Percentiles rank a stretch among this genome's conserved stretches.
Evolutionary conservation across 345 rosid genomes (phyloP).

Genomic region (Raphanus sativus): DNA sequence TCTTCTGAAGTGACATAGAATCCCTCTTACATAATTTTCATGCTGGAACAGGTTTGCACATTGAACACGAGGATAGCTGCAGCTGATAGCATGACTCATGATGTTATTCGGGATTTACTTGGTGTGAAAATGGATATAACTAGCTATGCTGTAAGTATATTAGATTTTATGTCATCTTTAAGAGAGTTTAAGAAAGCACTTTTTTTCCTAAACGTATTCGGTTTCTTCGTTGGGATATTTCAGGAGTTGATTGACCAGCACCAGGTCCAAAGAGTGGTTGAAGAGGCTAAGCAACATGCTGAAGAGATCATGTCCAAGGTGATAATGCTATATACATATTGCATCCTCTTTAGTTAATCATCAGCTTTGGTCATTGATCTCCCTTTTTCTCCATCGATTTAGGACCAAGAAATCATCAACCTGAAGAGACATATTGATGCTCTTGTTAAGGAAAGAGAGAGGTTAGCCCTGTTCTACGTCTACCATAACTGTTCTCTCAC

Average conservation of each 20-base stretch:
- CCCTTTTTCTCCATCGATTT: neutral
- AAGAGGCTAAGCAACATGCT: slow-evolving; percentile 63
- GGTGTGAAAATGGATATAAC: slow-evolving; percentile 85
- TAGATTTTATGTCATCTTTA: slow-evolving; percentile 1
- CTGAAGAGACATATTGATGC: slow-evolving; percentile 55
- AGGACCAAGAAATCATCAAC: slow-evolving; percentile 71
- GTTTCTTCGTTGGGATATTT: slow-evolving; percentile 24
- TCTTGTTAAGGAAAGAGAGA: slow-evolving; percentile 65
- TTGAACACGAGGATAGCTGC: slow-evolving; percentile 82
- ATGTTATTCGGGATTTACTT: slow-evolving; percentile 89
- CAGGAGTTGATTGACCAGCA: slow-evolving; percentile 81
- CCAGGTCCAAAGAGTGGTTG: slow-evolving; percentile 65
- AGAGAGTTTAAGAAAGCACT: neutral
- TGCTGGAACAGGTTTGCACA: slow-evolving; percentile 58
- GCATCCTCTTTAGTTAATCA: slow-evolving; percentile 8
- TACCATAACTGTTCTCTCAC: slow-evolving; percentile 5
- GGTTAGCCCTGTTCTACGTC: slow-evolving; percentile 47
- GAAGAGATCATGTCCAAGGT: slow-evolving; percentile 76
- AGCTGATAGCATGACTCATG: slow-evolving; percentile 97
- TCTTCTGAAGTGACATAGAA: slow-evolving; percentile 13
- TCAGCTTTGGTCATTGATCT: slow-evolving; percentile 20
- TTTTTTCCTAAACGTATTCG: neutral
- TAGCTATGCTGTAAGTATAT: slow-evolving; percentile 74
- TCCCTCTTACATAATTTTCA: slow-evolving; percentile 11
- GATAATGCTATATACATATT: slow-evolving; percentile 3